Base-by-base conservation (phyloP, 164 flowering plant species). In the Nelumbo lutea region DNA sequence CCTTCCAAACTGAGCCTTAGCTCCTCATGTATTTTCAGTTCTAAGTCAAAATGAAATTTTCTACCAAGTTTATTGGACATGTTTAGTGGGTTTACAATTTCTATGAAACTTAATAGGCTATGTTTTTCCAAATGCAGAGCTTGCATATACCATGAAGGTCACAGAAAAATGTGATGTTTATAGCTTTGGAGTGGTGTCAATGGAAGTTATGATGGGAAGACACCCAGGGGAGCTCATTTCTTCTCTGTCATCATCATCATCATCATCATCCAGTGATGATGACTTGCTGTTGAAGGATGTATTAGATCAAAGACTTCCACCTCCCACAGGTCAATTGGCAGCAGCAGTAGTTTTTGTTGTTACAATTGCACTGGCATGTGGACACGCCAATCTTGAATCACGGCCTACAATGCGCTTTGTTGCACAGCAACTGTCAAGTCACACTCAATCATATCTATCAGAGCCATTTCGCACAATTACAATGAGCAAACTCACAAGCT, bases 111-210 rank as follows among this genome's bases (percentile, higher is more conserved):
- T 27, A 27, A 27, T 27, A 27, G 27, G 27, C 27, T 27, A 27
- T 27, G 27, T 27, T 27, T 27, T 27, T 27, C 27, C 27, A 27
- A 27, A 27, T 67, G 72, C 82, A 89, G 91, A 89, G 75, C 79
- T 89, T 11, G 90, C 90, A 1, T 63, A 52, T 15, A 77, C 88
- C 52, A 83, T 85, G 88, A 56, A 58, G 44, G 82, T 85, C 2
- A 87, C 86, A 2, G 85, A 79, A 38, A 85, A 87, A 69, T 83
- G 88, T 66, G 95, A 89, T 69, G 88, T 86, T 9, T 89, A 87
- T 59, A 89, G 91, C 76, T 89, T 84, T 59, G 91, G 95, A 46
- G 87, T 89, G 67, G 85, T 87, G 48, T 79, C 83, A 38, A 51
- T 87, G 42, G 95, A 89, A 69, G 73, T 85, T 43, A 79, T 89